These are phyloP conservation scores for Dictyophora rubrovolvata DNA, from an alignment of 768 basidiomycete genomes.

Conservation along the genomic window DNA sequence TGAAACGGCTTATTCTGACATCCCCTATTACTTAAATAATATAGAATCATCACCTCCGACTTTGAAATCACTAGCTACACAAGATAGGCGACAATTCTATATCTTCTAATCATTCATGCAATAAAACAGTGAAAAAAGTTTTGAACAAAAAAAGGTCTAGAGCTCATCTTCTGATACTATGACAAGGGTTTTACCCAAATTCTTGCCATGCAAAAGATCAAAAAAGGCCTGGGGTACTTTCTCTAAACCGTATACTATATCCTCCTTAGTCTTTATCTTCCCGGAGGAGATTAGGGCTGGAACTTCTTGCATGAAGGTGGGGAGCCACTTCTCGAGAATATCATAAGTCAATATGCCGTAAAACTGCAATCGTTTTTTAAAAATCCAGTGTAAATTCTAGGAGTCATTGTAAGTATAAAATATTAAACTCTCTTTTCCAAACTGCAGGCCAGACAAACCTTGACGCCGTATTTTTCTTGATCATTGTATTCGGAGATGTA, in stretches of 20 bases:
- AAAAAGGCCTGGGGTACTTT: slow-evolving; percentile 28
- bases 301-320: slow-evolving; percentile 33
- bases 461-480: slow-evolving; percentile 13
- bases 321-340: slow-evolving; percentile 16
- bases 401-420: background rate
- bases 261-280: slow-evolving; percentile 37
- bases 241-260: slow-evolving; percentile 36
- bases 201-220: slow-evolving; percentile 24
- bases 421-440: background rate
- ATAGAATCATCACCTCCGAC: too few relatives aligned
- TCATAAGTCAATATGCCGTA: background rate
- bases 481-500: slow-evolving; percentile 23
- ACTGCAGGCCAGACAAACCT: slow-evolving; percentile 1
- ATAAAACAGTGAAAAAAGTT: too few relatives aligned
- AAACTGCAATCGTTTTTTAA: background rate
- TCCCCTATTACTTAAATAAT: too few relatives aligned
- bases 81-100: too few relatives aligned
- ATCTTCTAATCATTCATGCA: too few relatives aligned
- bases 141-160: too few relatives aligned
- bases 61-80: too few relatives aligned
- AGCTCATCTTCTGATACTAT: too few relatives aligned
- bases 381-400: background rate
- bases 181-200: slow-evolving; percentile 27
- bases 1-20: too few relatives aligned
- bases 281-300: slow-evolving; percentile 33